These are phyloP conservation scores for Inonotus obliquus DNA, from an alignment of 1,284 basidiomycete genomes.

Conservation along the genomic window DNA sequence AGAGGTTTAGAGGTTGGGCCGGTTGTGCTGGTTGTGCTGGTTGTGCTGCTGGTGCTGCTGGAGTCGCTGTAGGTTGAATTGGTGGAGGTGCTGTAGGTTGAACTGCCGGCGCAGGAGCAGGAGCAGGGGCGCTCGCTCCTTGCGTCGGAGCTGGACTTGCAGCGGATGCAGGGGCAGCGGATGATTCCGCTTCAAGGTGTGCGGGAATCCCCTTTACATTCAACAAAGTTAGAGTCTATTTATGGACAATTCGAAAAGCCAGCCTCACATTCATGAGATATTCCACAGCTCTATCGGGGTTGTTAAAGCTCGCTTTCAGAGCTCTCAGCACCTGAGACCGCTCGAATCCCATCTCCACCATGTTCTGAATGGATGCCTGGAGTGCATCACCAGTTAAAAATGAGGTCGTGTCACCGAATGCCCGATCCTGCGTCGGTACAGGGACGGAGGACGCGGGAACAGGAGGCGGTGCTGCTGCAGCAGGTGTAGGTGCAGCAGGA, in stretches of 20 bases:
- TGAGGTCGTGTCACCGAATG: constrained; percentile 46
- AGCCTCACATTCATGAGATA: constrained; percentile 89
- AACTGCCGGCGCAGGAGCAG: constrained; percentile 30
- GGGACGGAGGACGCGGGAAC: constrained; percentile 32
- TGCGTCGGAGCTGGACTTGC: constrained; percentile 24
- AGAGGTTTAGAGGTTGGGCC: constrained; percentile 63
- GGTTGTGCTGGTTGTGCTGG: constrained; percentile 26
- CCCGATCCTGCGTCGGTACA: constrained; percentile 26
- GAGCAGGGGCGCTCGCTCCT: constrained; percentile 29
- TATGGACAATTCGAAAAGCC: neutral
- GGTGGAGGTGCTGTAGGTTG: constrained; percentile 33
- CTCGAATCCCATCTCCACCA: constrained; percentile 95
- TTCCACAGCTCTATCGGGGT: constrained; percentile 96
- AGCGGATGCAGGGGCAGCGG: constrained; percentile 32
- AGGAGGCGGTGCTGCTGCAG: constrained; percentile 32
- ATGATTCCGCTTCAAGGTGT: constrained; percentile 52
- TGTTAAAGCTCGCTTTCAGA: constrained; percentile 93
- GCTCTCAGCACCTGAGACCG: constrained; percentile 84
- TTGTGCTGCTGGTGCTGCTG: constrained; percentile 29
- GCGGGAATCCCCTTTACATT: constrained; percentile 73
- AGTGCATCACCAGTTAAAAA: constrained; percentile 76
- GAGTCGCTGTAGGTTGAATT: constrained; percentile 26
- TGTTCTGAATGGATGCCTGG: constrained; percentile 72
- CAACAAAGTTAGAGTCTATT: constrained; percentile 8
- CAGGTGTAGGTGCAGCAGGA: constrained; percentile 31